Base-by-base conservation (phyloP, 2,329 filamentous ascomycete species). In the Ophiostoma populinum region DNA sequence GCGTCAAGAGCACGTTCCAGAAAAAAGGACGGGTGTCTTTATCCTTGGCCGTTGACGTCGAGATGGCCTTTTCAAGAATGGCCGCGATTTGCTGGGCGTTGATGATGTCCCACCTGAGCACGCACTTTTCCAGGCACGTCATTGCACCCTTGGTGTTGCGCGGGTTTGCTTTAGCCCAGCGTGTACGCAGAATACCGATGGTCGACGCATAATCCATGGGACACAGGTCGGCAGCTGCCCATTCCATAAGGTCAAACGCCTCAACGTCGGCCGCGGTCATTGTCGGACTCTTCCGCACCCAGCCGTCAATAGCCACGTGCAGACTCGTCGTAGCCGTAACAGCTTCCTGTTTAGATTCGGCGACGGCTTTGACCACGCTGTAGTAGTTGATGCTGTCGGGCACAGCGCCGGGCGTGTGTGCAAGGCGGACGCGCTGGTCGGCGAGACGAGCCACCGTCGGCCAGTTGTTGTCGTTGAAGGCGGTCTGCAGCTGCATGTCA, bases 81-180 rank as follows among this genome's bases (percentile, higher is more conserved):
- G 63, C 62, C 0, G 67, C 63, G 45, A 73, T 71, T 65, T 71
- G 64, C 47, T 73, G 68, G 2, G 67, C 65, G 45, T 65, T 67
- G 38, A 58, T 54, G 36, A 71, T 55, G 43, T 74, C 69, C 57
- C 64, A 68, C 35, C 66, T 56, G 40, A 62, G 51, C 36, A 72
- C 45, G 42, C 68, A 73, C 7, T 62, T 58, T 43, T 66, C 58
- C 29, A 72, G 52, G 39, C 62, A 70, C 54, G 55, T 7, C 56
- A 51, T 5, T 51, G 58, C 13, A 48, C 47, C 20, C 46, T 48
- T 16, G 7, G 28, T 35, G 41, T 55, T 61, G 38, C 63, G 63
- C 9, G 65, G 59, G n/a, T 58, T 52, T 7, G 63, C 61, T 49
- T 72, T 72, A 32, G 62, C 67, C 31, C 65, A 57, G 21, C 62